Percentiles rank a stretch among this genome's conserved stretches.
phyloP scores from a whole-genome alignment of 2,329 filamentous ascomycete genomes.

The Ceratocystis huliohia region DNA sequence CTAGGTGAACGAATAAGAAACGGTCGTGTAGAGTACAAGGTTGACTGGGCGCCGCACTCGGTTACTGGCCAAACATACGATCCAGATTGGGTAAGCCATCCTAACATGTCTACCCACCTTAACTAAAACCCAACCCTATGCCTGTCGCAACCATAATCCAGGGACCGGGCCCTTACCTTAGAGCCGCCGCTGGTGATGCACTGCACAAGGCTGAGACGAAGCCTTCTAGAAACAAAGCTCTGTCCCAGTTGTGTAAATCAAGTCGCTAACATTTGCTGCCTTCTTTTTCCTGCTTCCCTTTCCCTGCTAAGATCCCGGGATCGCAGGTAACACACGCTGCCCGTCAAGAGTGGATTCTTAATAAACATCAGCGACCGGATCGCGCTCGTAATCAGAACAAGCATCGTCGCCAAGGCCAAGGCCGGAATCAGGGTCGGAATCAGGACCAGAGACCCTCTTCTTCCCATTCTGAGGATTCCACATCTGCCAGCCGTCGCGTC shows the following conservation, averaged over 20 bases:
- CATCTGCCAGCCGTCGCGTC: neutral
- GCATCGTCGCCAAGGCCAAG: neutral
- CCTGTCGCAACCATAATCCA: conserved; percentile 15
- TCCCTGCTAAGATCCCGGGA: conserved; percentile 1
- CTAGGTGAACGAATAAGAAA: conserved; percentile 12
- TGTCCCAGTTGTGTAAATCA: neutral
- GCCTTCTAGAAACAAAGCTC: neutral
- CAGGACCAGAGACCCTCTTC: neutral
- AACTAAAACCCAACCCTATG: neutral
- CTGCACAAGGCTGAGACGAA: conserved; percentile 10
- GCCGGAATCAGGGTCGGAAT: neutral
- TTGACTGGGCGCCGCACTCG: conserved; percentile 19
- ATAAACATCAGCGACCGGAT: conserved; percentile 5
- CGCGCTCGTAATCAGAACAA: conserved; percentile 9
- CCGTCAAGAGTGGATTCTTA: conserved; percentile 12
- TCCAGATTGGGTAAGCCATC: conserved; percentile 18
- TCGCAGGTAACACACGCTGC: conserved; percentile 7
- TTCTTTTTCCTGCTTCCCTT: neutral
- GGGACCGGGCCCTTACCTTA: neutral
- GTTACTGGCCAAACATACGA: conserved; percentile 17
- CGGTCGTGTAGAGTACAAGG: conserved; percentile 16
- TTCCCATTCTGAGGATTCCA: neutral
- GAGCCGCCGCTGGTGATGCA: conserved; percentile 1
- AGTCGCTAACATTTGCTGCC: conserved; percentile 1
- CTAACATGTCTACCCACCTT: neutral